Evolutionary conservation across 2,329 filamentous ascomycete genomes (phyloP).

Genomic region (Fusarium oligoseptatum): DNA sequence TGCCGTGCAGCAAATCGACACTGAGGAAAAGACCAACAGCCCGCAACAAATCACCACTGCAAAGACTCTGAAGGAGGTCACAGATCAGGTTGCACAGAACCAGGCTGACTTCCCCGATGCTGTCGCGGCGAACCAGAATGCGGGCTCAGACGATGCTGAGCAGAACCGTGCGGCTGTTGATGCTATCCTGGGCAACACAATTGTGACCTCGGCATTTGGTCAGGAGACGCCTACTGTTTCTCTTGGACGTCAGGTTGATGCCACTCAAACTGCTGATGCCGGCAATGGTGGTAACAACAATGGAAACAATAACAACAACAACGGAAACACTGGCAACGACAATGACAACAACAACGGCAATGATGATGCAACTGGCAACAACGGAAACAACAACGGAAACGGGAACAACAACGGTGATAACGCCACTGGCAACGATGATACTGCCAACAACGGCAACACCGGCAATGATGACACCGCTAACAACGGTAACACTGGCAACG

Average conservation of each 20-base stretch:
- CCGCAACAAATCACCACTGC: slow-evolving; percentile 61
- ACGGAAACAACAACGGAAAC: background rate
- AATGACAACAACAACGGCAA: background rate
- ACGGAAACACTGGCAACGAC: slow-evolving; percentile 1
- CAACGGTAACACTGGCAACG: no score
- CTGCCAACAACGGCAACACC: background rate
- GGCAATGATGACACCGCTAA: no score
- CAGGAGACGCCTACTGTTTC: slow-evolving; percentile 50
- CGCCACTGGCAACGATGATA: background rate
- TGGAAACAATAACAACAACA: slow-evolving; percentile 15
- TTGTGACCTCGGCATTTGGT: slow-evolving; percentile 49
- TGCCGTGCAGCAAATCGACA: slow-evolving; percentile 67
- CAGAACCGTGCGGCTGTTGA: slow-evolving; percentile 56
- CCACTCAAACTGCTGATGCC: slow-evolving; percentile 1
- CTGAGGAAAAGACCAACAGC: slow-evolving; percentile 56
- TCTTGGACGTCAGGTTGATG: slow-evolving; percentile 26
- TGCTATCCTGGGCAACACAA: slow-evolving; percentile 50
- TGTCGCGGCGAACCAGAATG: slow-evolving; percentile 59
- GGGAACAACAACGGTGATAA: background rate
- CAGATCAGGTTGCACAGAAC: slow-evolving; percentile 64
- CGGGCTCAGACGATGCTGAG: slow-evolving; percentile 47
- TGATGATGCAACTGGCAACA: background rate
- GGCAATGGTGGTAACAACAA: slow-evolving; percentile 23
- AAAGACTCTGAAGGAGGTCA: slow-evolving; percentile 59
- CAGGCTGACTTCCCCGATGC: slow-evolving; percentile 60